Conservation (phyloP, 2,329 filamentous ascomycete genomes). For the Colletotrichum costaricense region DNA sequence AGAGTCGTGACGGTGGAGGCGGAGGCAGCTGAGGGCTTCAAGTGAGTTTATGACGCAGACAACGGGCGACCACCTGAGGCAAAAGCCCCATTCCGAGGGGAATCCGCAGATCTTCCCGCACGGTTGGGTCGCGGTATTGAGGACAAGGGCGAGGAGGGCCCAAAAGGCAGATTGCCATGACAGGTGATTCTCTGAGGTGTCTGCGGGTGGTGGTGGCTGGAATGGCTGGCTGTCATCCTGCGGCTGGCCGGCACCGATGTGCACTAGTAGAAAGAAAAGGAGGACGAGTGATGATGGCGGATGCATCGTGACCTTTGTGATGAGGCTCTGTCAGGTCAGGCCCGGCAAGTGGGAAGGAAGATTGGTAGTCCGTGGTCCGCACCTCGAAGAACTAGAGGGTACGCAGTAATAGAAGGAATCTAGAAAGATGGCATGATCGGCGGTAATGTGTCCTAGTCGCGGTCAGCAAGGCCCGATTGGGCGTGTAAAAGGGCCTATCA, state of each 20-base stretch:
- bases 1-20: neutral
- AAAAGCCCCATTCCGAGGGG: neutral
- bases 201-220: neutral
- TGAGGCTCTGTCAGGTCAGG: slow-evolving; percentile 19
- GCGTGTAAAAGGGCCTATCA: slow-evolving; percentile 3
- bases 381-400: neutral
- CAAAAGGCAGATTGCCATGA: slow-evolving; percentile 14
- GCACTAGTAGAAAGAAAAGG: neutral
- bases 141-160: slow-evolving; percentile 2
- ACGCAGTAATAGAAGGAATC: neutral
- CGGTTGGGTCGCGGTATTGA: slow-evolving; percentile 2
- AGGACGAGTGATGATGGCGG: neutral
- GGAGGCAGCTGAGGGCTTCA: slow-evolving; percentile 3
- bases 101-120: slow-evolving; percentile 3
- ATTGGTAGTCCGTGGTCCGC: neutral
- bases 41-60: slow-evolving; percentile 3
- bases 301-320: slow-evolving; percentile 8
- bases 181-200: neutral
- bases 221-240: neutral
- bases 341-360: neutral
- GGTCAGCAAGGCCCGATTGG: slow-evolving; percentile 23
- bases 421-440: neutral
- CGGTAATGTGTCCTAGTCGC: neutral
- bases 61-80: slow-evolving; percentile 5
- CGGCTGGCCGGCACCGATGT: neutral